A percentile compares a stretch with the other conserved stretches of the same genome.
phyloP scores from a whole-genome alignment of 192 early-diverging fungal species.

The Coemansia sp. region DNA sequence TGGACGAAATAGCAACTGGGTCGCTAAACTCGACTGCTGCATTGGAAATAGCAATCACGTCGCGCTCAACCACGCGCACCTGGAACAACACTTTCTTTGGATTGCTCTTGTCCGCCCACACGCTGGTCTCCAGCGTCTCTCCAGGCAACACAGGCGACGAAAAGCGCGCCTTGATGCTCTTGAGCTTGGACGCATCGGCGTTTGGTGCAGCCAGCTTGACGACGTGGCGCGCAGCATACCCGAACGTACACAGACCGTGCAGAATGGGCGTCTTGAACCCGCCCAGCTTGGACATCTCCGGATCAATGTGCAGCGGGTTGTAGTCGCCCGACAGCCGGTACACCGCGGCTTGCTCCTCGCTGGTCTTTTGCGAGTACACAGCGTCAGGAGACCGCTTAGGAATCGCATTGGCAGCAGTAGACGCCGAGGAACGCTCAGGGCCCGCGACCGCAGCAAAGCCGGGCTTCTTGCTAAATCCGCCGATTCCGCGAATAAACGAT shows the following conservation, averaged over 20 bases:
- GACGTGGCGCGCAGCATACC: slow-evolving; percentile 88
- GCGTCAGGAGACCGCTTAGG: slow-evolving; percentile 87
- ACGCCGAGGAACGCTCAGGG: slow-evolving; percentile 64
- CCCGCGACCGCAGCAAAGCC: slow-evolving; percentile 38
- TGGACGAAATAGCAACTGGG: slow-evolving; percentile 22
- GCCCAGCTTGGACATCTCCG: slow-evolving; percentile 87
- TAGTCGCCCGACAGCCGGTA: slow-evolving; percentile 95
- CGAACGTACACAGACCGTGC: slow-evolving; percentile 94
- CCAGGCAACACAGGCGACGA: slow-evolving; percentile 90
- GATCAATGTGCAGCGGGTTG: slow-evolving; percentile 98
- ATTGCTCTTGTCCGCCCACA: slow-evolving; percentile 79
- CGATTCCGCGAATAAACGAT: slow-evolving; percentile 90
- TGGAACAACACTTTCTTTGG: slow-evolving; percentile 90
- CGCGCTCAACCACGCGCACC: slow-evolving; percentile 90
- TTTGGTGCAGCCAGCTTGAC: slow-evolving; percentile 72
- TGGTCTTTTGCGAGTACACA: slow-evolving; percentile 80
- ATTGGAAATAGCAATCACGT: slow-evolving; percentile 85
- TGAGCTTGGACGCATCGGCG: slow-evolving; percentile 65
- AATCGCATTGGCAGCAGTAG: slow-evolving; percentile 74
- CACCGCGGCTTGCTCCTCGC: slow-evolving; percentile 88
- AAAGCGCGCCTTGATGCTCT: slow-evolving; percentile 90
- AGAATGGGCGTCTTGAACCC: slow-evolving; percentile 97
- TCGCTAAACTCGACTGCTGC: slow-evolving; percentile 81
- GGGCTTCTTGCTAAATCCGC: slow-evolving; percentile 84
- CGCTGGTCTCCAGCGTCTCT: slow-evolving; percentile 95